phyloP scores from a whole-genome alignment of 2,329 filamentous ascomycete genomes.

The Achaetomium macrosporum region DNA sequence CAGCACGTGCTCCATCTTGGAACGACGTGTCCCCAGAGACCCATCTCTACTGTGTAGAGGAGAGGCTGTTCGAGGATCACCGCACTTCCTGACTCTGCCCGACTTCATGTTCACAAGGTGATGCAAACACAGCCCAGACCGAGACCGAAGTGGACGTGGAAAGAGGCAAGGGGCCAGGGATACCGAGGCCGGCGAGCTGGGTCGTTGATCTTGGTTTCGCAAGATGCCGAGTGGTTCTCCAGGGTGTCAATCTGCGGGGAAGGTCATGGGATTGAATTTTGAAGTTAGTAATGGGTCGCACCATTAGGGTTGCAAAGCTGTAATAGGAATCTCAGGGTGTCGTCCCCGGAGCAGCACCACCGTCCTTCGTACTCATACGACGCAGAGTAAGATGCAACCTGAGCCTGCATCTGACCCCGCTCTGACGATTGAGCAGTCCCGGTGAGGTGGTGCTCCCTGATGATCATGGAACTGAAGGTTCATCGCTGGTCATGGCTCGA shows the following conservation, averaged over 20 bases:
- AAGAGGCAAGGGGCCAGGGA: not conserved
- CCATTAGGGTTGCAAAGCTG: not conserved
- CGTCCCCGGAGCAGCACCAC: too few species aligned
- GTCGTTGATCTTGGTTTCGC: not conserved
- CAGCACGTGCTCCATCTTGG: not conserved
- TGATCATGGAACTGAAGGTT: too few species aligned
- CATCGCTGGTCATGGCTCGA: too few species aligned
- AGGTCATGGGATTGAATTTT: slow-evolving; percentile 9
- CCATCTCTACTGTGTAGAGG: too few species aligned
- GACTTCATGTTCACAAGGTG: too few species aligned
- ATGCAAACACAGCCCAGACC: not conserved
- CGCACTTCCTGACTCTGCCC: too few species aligned
- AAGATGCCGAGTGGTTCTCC: not conserved
- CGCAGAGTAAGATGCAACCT: too few species aligned
- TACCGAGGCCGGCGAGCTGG: not conserved
- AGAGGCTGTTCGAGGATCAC: too few species aligned
- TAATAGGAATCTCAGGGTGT: not conserved
- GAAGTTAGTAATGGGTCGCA: not conserved
- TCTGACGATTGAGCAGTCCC: not conserved
- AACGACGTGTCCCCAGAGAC: too few species aligned
- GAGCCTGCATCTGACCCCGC: not conserved
- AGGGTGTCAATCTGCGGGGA: slow-evolving; percentile 2
- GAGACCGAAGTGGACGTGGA: not conserved
- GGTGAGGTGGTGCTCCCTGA: not conserved
- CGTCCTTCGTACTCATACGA: too few species aligned